A percentile compares a stretch with the other conserved stretches of the same genome.
These are phyloP conservation scores for Microbotryum saponariae DNA, from an alignment of 1,284 basidiomycete genomes.

Conservation along the genomic window DNA sequence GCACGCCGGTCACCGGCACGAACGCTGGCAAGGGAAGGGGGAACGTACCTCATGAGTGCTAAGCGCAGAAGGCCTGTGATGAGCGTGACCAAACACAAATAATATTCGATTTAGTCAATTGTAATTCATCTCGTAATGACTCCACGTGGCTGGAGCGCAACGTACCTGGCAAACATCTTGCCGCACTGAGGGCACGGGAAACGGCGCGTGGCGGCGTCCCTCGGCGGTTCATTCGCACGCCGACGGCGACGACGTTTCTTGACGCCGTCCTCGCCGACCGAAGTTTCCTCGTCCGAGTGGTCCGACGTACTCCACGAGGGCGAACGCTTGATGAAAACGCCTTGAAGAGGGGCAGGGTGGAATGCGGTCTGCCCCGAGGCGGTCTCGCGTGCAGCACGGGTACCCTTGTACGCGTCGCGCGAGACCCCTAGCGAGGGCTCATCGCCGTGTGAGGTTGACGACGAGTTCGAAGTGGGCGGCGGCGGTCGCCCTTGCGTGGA, in stretches of 20 bases:
- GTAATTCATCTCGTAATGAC: neutral
- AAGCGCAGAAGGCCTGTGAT: slow-evolving; percentile 4
- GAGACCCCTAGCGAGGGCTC: too few relatives aligned
- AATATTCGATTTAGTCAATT: neutral
- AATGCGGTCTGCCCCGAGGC: too few relatives aligned
- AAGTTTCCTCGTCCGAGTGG: too few relatives aligned
- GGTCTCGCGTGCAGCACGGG: too few relatives aligned
- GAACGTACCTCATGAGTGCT: slow-evolving; percentile 6
- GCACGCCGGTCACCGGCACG: neutral
- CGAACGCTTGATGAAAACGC: too few relatives aligned
- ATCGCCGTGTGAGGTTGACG: too few relatives aligned
- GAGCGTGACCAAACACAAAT: neutral
- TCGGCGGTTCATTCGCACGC: neutral
- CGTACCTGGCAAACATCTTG: slow-evolving; percentile 10
- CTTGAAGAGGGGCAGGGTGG: too few relatives aligned
- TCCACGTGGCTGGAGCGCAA: neutral
- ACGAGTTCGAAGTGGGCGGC: too few relatives aligned
- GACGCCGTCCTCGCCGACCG: neutral
- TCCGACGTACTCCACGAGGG: too few relatives aligned
- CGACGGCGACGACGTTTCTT: slow-evolving; percentile 5
- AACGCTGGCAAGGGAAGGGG: neutral
- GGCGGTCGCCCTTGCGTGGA: too few relatives aligned
- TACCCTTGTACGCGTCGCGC: too few relatives aligned
- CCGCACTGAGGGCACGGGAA: slow-evolving; percentile 3
- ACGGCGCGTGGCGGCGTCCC: slow-evolving; percentile 3